Conservation (phyloP, 441 rosid species). For the Gossypium aridum region DNA sequence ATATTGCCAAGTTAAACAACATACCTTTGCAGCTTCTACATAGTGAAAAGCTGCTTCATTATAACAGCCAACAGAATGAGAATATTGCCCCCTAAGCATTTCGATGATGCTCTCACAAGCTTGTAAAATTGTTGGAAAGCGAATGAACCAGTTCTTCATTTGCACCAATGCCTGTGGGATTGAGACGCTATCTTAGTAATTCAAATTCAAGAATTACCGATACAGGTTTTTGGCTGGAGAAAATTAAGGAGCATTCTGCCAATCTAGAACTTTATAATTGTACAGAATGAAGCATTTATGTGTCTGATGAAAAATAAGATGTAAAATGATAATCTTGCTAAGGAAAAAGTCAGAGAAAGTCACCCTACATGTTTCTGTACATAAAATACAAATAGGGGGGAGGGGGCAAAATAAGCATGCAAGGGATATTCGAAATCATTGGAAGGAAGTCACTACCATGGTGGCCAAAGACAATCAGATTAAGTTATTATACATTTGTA, state of each 20-base stretch:
- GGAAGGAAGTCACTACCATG: not conserved
- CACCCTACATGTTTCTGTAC: not conserved
- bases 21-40: constrained; percentile 83
- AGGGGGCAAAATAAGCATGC: not conserved
- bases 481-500: not conserved
- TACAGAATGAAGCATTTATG: not conserved
- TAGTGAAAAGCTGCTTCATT: constrained; percentile 91
- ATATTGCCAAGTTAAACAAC: constrained; percentile 3
- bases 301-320: not conserved
- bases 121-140: constrained; percentile 92
- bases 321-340: not conserved
- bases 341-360: not conserved
- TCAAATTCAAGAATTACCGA: constrained; percentile 10
- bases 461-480: not conserved
- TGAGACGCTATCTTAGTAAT: constrained; percentile 4
- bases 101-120: constrained; percentile 84
- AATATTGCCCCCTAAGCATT: constrained; percentile 99
- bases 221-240: not conserved
- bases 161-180: constrained; percentile 70
- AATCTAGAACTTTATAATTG: not conserved
- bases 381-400: not conserved
- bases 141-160: constrained; percentile 75
- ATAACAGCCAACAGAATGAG: constrained; percentile 92
- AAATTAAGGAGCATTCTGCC: constrained; percentile 10
- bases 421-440: not conserved